Percentiles rank a stretch among this genome's conserved stretches.
phyloP scores from a whole-genome alignment of 768 basidiomycete genomes.

The Lentinula detonsa region DNA sequence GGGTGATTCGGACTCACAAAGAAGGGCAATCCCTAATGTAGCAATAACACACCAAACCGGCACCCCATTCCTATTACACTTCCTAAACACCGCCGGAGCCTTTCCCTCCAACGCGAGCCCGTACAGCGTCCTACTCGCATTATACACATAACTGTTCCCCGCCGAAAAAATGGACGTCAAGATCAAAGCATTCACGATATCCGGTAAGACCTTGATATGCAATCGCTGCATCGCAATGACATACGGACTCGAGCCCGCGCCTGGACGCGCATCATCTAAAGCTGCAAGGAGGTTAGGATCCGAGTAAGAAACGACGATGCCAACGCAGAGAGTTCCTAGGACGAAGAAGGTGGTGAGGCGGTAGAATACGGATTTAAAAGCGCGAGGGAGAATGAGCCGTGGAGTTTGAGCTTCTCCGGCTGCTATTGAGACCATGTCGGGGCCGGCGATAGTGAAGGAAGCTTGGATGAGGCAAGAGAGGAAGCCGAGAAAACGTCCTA shows the following conservation, averaged over 20 bases:
- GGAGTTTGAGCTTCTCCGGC: conserved; percentile 73
- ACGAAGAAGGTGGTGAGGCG: conserved; percentile 78
- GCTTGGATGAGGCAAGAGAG: conserved; percentile 57
- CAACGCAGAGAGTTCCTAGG: conserved; percentile 62
- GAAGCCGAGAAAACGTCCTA: conserved; percentile 60
- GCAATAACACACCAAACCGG: conserved; percentile 49
- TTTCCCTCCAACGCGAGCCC: conserved; percentile 59
- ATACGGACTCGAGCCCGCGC: conserved; percentile 69
- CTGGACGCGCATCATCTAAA: conserved; percentile 49
- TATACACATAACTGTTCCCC: conserved; percentile 64
- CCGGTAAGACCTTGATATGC: conserved; percentile 58
- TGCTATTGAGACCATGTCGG: conserved; percentile 49
- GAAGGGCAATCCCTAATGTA: conserved; percentile 30
- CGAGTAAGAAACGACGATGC: conserved; percentile 74
- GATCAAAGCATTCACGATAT: conserved; percentile 68
- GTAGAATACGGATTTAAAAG: conserved; percentile 72
- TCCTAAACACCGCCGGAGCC: conserved; percentile 45
- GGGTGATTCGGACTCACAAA: conserved; percentile 21
- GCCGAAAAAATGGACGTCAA: conserved; percentile 68
- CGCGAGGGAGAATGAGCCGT: conserved; percentile 61
- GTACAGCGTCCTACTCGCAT: conserved; percentile 46
- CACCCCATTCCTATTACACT: conserved; percentile 49
- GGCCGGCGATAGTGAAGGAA: conserved; percentile 53
- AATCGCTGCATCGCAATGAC: conserved; percentile 76
- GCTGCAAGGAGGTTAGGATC: conserved; percentile 50